These are phyloP conservation scores for Pyrrhoderma noxium DNA, from an alignment of 1,284 basidiomycete species.

Conservation along the genomic window DNA sequence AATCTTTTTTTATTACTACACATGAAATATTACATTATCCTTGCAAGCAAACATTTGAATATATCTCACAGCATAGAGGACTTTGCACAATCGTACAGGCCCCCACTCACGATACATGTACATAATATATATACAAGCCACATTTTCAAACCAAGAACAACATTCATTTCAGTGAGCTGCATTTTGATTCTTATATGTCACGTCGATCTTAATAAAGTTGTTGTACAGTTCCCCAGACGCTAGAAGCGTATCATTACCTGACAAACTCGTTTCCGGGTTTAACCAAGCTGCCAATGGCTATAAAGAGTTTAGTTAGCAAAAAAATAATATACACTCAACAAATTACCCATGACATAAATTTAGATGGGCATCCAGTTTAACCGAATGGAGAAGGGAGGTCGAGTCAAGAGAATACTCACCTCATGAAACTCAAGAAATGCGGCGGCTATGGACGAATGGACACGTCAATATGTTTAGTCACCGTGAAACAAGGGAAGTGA, in stretches of 20 bases:
- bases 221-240: constrained; percentile 55
- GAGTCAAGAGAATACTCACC: constrained; percentile 19
- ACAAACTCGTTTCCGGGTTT: constrained; percentile 34
- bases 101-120: too few relatives aligned
- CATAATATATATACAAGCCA: too few relatives aligned
- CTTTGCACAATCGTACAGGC: too few relatives aligned
- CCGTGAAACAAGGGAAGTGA: background rate
- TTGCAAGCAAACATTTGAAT: too few relatives aligned
- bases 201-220: constrained; percentile 47
- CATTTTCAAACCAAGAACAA: too few relatives aligned
- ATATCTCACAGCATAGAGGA: too few relatives aligned
- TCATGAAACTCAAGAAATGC: constrained; percentile 74
- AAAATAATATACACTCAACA: background rate
- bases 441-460: constrained; percentile 37
- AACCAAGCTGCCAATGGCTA: constrained; percentile 34
- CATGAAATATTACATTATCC: too few relatives aligned
- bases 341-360: background rate
- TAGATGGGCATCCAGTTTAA: too few relatives aligned
- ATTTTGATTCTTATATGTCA: constrained; percentile 23
- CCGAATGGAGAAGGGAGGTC: too few relatives aligned
- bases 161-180: constrained; percentile 6
- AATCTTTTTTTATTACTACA: too few relatives aligned
- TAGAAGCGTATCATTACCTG: constrained; percentile 43
- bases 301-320: background rate
- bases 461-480: background rate